A percentile compares a stretch with the other conserved stretches of the same genome.
These are phyloP conservation scores for Saccharomycopsis selenospora DNA, from an alignment of 805 yeast genomes.

Conservation along the genomic window DNA sequence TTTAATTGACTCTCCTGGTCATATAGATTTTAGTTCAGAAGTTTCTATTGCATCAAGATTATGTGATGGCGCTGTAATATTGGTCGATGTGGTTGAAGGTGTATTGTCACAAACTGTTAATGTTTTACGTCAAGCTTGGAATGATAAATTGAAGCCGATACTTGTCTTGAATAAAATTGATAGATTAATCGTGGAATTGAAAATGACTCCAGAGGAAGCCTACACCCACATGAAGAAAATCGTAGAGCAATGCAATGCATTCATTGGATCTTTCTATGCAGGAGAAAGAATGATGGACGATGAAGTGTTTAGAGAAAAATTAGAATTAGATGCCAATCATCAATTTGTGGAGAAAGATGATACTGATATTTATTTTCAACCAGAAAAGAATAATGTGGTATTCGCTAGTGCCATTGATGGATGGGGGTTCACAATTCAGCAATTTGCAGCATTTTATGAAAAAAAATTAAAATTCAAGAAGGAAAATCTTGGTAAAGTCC, in stretches of 20 bases:
- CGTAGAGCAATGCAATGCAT: conserved; percentile 91
- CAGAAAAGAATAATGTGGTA: conserved; percentile 80
- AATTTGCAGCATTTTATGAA: conserved; percentile 81
- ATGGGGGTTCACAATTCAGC: conserved; percentile 92
- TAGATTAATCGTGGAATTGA: conserved; percentile 73
- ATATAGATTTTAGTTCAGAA: conserved; percentile 92
- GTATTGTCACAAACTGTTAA: conserved; percentile 96
- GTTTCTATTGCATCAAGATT: conserved; percentile 93
- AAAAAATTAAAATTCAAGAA: conserved; percentile 79
- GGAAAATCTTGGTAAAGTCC: conserved; percentile 68
- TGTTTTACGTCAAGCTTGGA: conserved; percentile 92
- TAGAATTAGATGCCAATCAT: conserved; percentile 36
- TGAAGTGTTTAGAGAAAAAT: conserved; percentile 61
- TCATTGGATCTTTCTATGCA: conserved; percentile 84
- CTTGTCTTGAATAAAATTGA: conserved; percentile 89
- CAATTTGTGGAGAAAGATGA: conserved; percentile 69
- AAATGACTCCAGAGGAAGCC: conserved; percentile 78
- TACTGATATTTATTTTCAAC: conserved; percentile 76
- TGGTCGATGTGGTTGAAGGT: conserved; percentile 97
- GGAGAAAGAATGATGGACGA: conserved; percentile 92
- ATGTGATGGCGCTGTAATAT: conserved; percentile 93
- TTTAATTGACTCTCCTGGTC: conserved; percentile 98
- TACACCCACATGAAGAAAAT: conserved; percentile 69
- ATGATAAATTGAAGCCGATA: conserved; percentile 80
- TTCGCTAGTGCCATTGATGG: conserved; percentile 93